Conservation (phyloP, 352 stramenopile species). For the Nothophytophthora sp. region DNA sequence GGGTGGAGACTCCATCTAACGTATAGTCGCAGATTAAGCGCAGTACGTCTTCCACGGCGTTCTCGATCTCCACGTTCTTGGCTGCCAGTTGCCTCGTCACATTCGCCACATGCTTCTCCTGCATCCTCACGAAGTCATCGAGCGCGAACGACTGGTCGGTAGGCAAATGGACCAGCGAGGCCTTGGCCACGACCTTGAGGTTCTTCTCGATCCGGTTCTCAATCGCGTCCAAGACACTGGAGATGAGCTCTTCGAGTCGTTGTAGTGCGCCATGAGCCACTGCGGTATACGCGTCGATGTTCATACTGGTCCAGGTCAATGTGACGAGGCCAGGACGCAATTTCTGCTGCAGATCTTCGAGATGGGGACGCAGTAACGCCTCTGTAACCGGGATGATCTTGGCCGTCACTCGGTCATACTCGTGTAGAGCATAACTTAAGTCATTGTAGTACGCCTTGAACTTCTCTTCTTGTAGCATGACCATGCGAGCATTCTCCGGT, state of each 20-base stretch:
- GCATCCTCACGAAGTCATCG: conserved; percentile 85
- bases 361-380: conserved; percentile 57
- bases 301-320: conserved; percentile 91
- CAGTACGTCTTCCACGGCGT: conserved; percentile 83
- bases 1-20: conserved; percentile 39
- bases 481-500: conserved; percentile 80
- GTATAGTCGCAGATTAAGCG: conserved; percentile 69
- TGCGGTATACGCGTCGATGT: conserved; percentile 84
- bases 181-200: conserved; percentile 77
- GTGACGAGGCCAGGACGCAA: conserved; percentile 80
- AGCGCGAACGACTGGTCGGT: conserved; percentile 85
- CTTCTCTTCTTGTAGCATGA: conserved; percentile 87
- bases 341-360: conserved; percentile 78
- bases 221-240: conserved; percentile 80
- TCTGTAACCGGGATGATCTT: conserved; percentile 76
- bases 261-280: conserved; percentile 65
- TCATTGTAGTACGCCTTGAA: conserved; percentile 90
- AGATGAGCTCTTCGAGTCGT: conserved; percentile 81
- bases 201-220: conserved; percentile 88
- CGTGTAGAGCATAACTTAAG: conserved; percentile 73
- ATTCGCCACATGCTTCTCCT: conserved; percentile 72
- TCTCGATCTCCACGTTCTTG: conserved; percentile 88
- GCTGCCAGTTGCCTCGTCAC: conserved; percentile 63
- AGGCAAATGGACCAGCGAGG: conserved; percentile 75
- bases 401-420: conserved; percentile 77